Evolutionary conservation across 2,329 filamentous ascomycete genomes (phyloP).

Genomic region (Neofusicoccum ribis): DNA sequence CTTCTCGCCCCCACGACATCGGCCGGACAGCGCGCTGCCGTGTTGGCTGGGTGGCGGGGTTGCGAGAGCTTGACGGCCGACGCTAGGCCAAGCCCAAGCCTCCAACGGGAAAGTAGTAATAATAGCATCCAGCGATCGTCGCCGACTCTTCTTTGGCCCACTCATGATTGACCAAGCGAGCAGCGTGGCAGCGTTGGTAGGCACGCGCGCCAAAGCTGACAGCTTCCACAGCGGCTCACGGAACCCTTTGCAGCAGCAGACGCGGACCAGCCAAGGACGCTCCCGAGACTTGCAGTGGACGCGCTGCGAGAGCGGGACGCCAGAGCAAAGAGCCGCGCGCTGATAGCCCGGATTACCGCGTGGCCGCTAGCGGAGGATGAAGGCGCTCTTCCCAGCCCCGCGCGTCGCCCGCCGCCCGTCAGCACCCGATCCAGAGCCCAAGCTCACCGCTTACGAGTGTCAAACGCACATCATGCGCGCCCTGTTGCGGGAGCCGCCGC

Average conservation of each 20-base stretch:
- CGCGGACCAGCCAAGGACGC: not conserved
- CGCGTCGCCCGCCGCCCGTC: conserved; percentile 6
- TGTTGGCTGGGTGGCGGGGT: not conserved
- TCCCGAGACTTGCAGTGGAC: conserved; percentile 3
- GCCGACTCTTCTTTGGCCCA: not conserved
- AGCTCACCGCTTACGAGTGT: conserved; percentile 7
- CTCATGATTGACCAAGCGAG: not conserved
- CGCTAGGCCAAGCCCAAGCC: conserved; percentile 6
- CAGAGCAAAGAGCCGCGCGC: conserved; percentile 7
- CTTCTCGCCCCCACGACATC: conserved; percentile 8
- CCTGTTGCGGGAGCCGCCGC: conserved; percentile 5
- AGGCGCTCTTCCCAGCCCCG: not conserved
- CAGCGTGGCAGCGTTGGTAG: not conserved
- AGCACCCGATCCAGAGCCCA: not conserved
- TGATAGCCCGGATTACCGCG: not conserved
- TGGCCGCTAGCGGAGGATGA: conserved; percentile 3
- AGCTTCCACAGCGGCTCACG: not conserved
- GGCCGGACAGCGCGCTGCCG: not conserved
- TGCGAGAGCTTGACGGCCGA: not conserved
- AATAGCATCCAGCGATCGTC: conserved; percentile 16
- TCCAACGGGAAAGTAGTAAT: conserved; percentile 17
- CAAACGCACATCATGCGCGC: conserved; percentile 8
- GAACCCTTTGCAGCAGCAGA: not conserved
- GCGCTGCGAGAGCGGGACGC: not conserved
- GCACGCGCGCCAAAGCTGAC: not conserved